Evolutionary conservation across 495 filamentous ascomycete species (phyloP).

Genomic region (Penicillium pulvis): DNA sequence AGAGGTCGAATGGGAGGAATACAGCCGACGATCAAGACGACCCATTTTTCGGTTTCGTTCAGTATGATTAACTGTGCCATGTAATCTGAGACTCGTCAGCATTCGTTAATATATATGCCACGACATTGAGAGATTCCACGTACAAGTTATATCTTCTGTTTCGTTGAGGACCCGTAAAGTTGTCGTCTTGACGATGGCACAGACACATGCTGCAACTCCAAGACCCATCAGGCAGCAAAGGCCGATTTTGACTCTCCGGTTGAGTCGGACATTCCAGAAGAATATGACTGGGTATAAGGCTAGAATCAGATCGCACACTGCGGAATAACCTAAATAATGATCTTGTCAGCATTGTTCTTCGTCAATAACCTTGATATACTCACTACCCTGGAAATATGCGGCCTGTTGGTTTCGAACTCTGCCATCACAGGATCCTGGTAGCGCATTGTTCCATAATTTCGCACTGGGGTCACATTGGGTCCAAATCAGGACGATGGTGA

Average conservation of each 20-base stretch:
- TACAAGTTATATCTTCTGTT: conserved; percentile 17
- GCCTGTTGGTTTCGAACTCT: conserved; percentile 10
- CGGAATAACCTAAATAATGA: conserved; percentile 12
- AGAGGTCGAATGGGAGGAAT: conserved; percentile 20
- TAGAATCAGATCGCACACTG: conserved; percentile 17
- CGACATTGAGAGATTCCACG: neutral
- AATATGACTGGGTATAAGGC: conserved; percentile 44
- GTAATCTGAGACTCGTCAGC: conserved; percentile 10
- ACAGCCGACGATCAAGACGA: conserved; percentile 20
- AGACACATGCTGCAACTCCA: conserved; percentile 28
- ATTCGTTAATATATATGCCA: neutral
- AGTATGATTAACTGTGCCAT: conserved; percentile 13
- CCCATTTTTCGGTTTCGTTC: conserved; percentile 24
- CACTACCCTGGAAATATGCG: conserved; percentile 22
- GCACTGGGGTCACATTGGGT: conserved; percentile 13
- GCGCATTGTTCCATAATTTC: conserved; percentile 11
- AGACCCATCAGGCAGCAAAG: conserved; percentile 42
- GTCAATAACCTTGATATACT: neutral
- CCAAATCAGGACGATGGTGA: conserved; percentile 18
- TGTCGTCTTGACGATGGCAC: conserved; percentile 18
- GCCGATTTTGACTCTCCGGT: conserved; percentile 41
- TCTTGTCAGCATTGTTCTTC: neutral
- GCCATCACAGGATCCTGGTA: conserved; percentile 15
- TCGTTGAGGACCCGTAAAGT: conserved; percentile 8
- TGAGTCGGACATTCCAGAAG: conserved; percentile 41